Conservation (phyloP, 1,284 basidiomycete genomes). For the Vanrija pseudolonga region DNA sequence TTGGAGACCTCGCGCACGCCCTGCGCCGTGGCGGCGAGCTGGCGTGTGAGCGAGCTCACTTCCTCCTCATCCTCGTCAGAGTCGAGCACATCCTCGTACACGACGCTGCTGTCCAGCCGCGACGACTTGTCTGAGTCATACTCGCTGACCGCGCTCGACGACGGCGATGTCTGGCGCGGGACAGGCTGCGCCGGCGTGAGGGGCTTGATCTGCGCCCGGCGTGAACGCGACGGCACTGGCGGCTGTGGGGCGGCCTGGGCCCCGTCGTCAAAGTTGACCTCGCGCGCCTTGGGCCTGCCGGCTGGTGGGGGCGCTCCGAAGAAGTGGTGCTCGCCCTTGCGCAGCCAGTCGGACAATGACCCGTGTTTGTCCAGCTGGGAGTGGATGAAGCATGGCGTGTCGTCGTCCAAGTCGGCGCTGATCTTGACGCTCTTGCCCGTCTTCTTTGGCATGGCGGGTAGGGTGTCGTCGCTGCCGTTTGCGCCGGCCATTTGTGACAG, state of each 20-base stretch:
- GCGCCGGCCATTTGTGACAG: conserved; percentile 1
- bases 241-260: neutral
- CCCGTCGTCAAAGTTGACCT: neutral
- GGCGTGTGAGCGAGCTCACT: conserved; percentile 74
- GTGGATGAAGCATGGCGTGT: conserved; percentile 50
- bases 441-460: neutral
- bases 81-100: conserved; percentile 19
- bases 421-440: conserved; percentile 13
- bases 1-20: conserved; percentile 98
- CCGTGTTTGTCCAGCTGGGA: conserved; percentile 49
- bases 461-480: neutral
- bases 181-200: conserved; percentile 6
- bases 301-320: neutral
- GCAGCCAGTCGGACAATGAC: conserved; percentile 44
- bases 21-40: conserved; percentile 93
- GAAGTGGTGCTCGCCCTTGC: conserved; percentile 18
- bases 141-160: conserved; percentile 14
- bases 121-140: conserved; percentile 39
- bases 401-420: conserved; percentile 8
- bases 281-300: neutral
- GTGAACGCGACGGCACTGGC: neutral
- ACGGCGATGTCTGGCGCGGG: neutral
- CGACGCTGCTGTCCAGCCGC: conserved; percentile 13
- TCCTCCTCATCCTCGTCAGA: conserved; percentile 54
- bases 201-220: conserved; percentile 1